Percentiles rank a stretch among this genome's conserved stretches.
These are phyloP conservation scores for Lactarius indigo DNA, from an alignment of 768 basidiomycete genomes.

Conservation along the genomic window DNA sequence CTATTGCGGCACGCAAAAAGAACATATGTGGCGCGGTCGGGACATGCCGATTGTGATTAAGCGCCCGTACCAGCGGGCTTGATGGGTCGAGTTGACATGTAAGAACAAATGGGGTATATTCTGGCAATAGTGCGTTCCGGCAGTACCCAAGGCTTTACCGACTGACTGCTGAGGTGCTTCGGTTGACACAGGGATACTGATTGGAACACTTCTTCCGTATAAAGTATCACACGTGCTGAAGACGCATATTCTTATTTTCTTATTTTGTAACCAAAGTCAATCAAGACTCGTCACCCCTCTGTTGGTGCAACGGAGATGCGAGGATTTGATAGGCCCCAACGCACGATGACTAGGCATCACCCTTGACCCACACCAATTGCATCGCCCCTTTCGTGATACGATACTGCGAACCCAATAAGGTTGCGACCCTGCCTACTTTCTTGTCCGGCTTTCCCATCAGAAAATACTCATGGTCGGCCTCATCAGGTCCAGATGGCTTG, in stretches of 20 bases:
- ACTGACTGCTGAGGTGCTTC: constrained; percentile 14
- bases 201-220: constrained; percentile 15
- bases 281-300: constrained; percentile 10
- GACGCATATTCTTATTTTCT: constrained; percentile 4
- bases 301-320: constrained; percentile 4
- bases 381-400: constrained; percentile 4
- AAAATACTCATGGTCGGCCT: constrained; percentile 7
- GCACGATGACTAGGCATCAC: not conserved
- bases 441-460: constrained; percentile 12
- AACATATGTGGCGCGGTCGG: constrained; percentile 27
- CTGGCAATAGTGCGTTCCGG: constrained; percentile 14
- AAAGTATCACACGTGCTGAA: constrained; percentile 14
- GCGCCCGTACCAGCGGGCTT: not conserved
- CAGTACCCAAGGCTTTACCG: constrained; percentile 1
- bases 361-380: constrained; percentile 1
- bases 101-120: constrained; percentile 9
- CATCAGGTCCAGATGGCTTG: not conserved
- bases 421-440: constrained; percentile 1
- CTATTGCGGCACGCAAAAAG: constrained; percentile 61
- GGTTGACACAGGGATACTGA: constrained; percentile 9
- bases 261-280: constrained; percentile 10
- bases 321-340: not conserved
- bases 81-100: constrained; percentile 2
- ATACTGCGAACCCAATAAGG: constrained; percentile 15
- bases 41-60: constrained; percentile 4